phyloP scores from a whole-genome alignment of 345 rosid genomes.

The Aquilaria malaccensis region DNA sequence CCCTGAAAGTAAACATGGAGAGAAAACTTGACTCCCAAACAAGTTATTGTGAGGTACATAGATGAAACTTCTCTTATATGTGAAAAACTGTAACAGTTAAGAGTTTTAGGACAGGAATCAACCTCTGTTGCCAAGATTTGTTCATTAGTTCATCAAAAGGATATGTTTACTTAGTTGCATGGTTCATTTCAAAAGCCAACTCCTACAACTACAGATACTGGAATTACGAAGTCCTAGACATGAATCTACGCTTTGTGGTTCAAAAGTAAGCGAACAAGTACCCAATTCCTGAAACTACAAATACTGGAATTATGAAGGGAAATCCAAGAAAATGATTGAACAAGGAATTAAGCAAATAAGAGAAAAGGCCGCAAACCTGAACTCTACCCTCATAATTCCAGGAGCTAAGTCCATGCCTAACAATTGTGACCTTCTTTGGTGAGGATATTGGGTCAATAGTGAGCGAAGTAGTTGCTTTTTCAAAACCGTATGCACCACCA shows the following conservation, averaged over 20 bases:
- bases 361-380: constrained; percentile 38
- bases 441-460: constrained; percentile 24
- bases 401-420: constrained; percentile 71
- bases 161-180: background rate
- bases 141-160: background rate
- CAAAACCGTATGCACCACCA: constrained; percentile 53
- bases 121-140: background rate
- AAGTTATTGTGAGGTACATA: background rate
- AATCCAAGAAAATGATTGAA: background rate
- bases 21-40: background rate
- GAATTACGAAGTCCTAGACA: background rate
- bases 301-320: background rate
- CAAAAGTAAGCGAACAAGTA: background rate
- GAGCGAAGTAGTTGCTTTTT: constrained; percentile 41
- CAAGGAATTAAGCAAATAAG: constrained; percentile 1
- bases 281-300: background rate
- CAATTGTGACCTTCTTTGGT: constrained; percentile 48
- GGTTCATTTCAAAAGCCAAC: background rate
- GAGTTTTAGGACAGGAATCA: background rate
- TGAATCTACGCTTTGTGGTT: background rate
- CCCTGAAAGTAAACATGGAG: constrained; percentile 24
- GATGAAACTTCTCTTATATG: background rate
- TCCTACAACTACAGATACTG: background rate
- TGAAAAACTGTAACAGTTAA: background rate
- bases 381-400: constrained; percentile 60